Evolutionary conservation across 2,329 filamentous ascomycete species (phyloP).

Genomic region (Onygenales sp.): DNA sequence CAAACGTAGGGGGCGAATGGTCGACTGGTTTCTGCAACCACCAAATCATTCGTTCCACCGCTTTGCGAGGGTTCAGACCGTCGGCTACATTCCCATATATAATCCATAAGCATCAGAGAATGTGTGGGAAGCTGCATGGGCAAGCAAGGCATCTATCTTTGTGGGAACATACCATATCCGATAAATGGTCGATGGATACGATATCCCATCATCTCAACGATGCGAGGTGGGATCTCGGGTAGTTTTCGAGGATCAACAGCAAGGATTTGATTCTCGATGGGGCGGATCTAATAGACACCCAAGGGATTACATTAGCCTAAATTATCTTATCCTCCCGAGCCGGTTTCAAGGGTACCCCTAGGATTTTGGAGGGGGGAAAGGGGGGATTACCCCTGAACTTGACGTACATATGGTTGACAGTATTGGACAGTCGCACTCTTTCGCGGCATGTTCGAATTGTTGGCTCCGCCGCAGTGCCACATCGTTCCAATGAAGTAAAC

Average conservation of each 20-base stretch:
- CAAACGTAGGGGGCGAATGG: conserved; percentile 19
- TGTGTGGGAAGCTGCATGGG: not conserved
- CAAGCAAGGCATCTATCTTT: not conserved
- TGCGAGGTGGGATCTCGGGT: conserved; percentile 18
- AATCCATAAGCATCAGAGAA: not conserved
- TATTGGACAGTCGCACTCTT: conserved; percentile 32
- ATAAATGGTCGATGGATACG: conserved; percentile 22
- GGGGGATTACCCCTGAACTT: not conserved
- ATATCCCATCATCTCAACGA: conserved; percentile 28
- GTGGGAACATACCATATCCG: conserved; percentile 18
- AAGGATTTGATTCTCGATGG: conserved; percentile 24
- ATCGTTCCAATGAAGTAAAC: conserved; percentile 27
- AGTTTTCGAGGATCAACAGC: conserved; percentile 24
- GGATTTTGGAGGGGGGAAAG: not conserved
- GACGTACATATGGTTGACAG: conserved; percentile 27
- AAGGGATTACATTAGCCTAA: no score
- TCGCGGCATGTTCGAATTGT: conserved; percentile 20
- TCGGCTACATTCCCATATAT: conserved; percentile 12
- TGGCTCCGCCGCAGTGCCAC: conserved; percentile 32
- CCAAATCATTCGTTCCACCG: conserved; percentile 18
- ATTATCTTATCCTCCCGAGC: no score
- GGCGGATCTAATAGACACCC: conserved; percentile 15
- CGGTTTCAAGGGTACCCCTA: not conserved
- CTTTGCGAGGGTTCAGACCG: conserved; percentile 19
- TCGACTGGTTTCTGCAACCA: conserved; percentile 21